These are phyloP conservation scores for Nicotiana sylvestris DNA, from an alignment of 257 asterid species.

Conservation along the genomic window DNA sequence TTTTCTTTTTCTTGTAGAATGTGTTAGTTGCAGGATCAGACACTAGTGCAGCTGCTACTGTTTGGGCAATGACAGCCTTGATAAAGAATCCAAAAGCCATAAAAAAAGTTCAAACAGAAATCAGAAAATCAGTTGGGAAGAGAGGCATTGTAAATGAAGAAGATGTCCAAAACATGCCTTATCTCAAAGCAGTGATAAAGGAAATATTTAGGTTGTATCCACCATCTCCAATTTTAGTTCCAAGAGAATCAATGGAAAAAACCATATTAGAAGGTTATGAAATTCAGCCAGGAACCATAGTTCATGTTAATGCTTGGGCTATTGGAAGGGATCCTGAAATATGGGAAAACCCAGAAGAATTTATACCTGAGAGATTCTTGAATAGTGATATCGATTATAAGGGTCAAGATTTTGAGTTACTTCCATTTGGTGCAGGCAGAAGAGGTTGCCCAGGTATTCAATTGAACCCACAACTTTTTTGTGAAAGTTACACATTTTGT, in stretches of 20 bases:
- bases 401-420: background rate
- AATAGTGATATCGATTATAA: background rate
- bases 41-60: no score
- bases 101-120: background rate
- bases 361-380: background rate
- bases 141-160: background rate
- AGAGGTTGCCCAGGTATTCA: background rate
- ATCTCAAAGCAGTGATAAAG: background rate
- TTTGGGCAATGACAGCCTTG: background rate
- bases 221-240: background rate
- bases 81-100: background rate
- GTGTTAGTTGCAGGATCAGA: no score
- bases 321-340: background rate
- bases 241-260: background rate
- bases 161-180: background rate
- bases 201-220: background rate
- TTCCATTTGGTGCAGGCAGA: background rate
- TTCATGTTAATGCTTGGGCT: background rate
- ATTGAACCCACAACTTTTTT: no score
- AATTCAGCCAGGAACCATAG: background rate
- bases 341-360: background rate
- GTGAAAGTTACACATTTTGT: no score
- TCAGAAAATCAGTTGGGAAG: background rate
- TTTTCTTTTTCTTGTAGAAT: background rate
- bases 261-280: background rate